Percentiles rank a stretch among this genome's conserved stretches.
phyloP scores from a whole-genome alignment of 371 early-diverging fungal genomes.

The Catenaria anguillulae region DNA sequence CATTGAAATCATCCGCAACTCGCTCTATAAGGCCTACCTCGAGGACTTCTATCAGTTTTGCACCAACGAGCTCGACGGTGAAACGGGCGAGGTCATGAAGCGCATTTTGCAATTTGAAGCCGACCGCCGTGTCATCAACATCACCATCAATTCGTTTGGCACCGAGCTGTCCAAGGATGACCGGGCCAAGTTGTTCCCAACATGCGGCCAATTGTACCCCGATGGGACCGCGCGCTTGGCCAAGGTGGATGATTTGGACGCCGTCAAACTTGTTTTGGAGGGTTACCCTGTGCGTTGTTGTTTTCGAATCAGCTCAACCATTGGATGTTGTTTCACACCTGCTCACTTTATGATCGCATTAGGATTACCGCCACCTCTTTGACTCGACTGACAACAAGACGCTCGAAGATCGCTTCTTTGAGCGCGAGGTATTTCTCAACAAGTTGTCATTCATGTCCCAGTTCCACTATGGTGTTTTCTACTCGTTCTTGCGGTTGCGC shows the following conservation, averaged over 20 bases:
- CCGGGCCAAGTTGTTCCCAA: slow-evolving; percentile 80
- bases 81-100: slow-evolving; percentile 88
- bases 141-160: slow-evolving; percentile 94
- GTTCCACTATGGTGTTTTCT: slow-evolving; percentile 94
- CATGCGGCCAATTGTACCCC: slow-evolving; percentile 77
- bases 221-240: slow-evolving; percentile 70
- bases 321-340: background rate
- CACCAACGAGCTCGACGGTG: slow-evolving; percentile 50
- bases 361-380: slow-evolving; percentile 65
- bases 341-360: no score
- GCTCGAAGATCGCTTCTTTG: slow-evolving; percentile 90
- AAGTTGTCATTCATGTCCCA: slow-evolving; percentile 86
- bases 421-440: slow-evolving; percentile 83
- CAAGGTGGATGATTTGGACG: slow-evolving; percentile 80
- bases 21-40: slow-evolving; percentile 91
- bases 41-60: slow-evolving; percentile 93
- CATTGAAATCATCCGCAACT: slow-evolving; percentile 97
- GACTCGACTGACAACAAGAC: slow-evolving; percentile 39
- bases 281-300: slow-evolving; percentile 47
- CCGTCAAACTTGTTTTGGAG: slow-evolving; percentile 73
- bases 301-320: background rate
- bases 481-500: slow-evolving; percentile 90
- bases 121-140: slow-evolving; percentile 91
- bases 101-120: slow-evolving; percentile 92
- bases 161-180: slow-evolving; percentile 94